Conservation (phyloP, 2,329 filamentous ascomycete species). For the Ramularia endophylla region DNA sequence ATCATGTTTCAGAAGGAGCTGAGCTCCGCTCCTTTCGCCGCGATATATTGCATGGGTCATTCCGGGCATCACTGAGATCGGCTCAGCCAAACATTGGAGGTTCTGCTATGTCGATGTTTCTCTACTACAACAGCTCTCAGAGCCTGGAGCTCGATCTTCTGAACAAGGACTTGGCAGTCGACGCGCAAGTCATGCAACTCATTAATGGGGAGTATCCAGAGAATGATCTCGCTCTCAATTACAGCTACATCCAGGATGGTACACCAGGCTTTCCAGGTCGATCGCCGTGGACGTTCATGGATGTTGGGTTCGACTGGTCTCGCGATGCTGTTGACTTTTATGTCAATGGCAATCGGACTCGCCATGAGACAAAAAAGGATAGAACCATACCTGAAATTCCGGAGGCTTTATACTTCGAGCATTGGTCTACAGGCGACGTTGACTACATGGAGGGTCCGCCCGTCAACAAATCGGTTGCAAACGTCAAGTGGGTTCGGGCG, state of each 20-base stretch:
- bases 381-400: constrained; percentile 37
- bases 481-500: constrained; percentile 42
- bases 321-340: constrained; percentile 39
- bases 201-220: constrained; percentile 18
- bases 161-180: constrained; percentile 34
- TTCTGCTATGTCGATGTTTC: constrained; percentile 42
- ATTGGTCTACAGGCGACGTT: constrained; percentile 44
- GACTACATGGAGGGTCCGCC: constrained; percentile 44
- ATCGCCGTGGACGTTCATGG: constrained; percentile 41
- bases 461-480: constrained; percentile 33
- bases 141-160: constrained; percentile 40
- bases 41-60: constrained; percentile 46
- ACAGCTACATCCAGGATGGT: constrained; percentile 31
- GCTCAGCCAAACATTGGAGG: constrained; percentile 33
- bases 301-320: constrained; percentile 46
- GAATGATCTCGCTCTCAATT: constrained; percentile 34
- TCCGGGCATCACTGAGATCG: constrained; percentile 39
- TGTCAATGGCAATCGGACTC: constrained; percentile 28
- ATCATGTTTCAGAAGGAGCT: constrained; percentile 41
- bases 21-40: constrained; percentile 38
- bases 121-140: constrained; percentile 42
- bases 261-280: constrained; percentile 28
- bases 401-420: constrained; percentile 40
- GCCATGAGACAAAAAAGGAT: constrained; percentile 27
- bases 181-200: constrained; percentile 20